Conservation (phyloP, 2,329 filamentous ascomycete genomes). For the Leptographium wingfieldii region DNA sequence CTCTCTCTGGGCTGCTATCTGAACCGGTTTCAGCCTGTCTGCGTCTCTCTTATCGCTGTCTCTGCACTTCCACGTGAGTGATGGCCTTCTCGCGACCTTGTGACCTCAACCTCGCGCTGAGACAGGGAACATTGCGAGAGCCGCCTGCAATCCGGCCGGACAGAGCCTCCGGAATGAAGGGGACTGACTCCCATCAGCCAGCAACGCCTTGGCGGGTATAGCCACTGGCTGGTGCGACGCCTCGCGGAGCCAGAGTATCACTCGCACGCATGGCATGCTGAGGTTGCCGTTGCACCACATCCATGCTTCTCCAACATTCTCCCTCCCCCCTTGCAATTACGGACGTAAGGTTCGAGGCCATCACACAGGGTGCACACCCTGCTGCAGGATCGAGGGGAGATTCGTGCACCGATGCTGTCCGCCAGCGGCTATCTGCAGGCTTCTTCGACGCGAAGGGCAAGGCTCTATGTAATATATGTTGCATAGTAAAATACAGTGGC, state of each 20-base stretch:
- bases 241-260: background rate
- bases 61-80: background rate
- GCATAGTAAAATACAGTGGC: too few relatives aligned
- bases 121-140: background rate
- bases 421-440: slow-evolving; percentile 13
- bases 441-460: background rate
- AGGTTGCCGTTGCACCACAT: background rate
- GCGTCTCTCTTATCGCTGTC: too few relatives aligned
- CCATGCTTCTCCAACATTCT: background rate
- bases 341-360: background rate
- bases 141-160: background rate
- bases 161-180: background rate
- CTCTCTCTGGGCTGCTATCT: background rate
- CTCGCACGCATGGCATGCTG: background rate
- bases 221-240: background rate
- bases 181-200: too few relatives aligned
- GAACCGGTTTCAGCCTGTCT: background rate
- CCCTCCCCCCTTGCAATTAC: background rate
- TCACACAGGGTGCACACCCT: background rate
- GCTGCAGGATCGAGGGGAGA: slow-evolving; percentile 15
- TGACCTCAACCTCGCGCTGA: background rate
- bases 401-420: slow-evolving; percentile 11
- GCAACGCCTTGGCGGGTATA: background rate
- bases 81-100: background rate
- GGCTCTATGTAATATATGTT: background rate